A percentile compares a stretch with the other conserved stretches of the same genome.
These are phyloP conservation scores for Massariosphaeria phaeospora DNA, from an alignment of 495 filamentous ascomycete genomes.

Conservation along the genomic window DNA sequence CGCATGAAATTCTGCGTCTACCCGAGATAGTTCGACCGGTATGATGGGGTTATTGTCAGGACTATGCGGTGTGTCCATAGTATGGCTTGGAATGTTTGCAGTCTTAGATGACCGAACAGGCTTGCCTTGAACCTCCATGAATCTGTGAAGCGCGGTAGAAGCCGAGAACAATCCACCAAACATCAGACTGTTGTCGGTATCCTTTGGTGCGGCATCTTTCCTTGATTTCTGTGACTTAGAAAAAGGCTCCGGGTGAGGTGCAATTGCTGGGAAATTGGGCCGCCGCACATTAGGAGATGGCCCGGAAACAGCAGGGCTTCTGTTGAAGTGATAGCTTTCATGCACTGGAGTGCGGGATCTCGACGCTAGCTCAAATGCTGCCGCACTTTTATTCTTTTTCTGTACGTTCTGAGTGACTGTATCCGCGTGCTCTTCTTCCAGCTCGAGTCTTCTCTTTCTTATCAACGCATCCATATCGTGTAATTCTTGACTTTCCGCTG, in stretches of 20 bases:
- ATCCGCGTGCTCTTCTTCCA: constrained; percentile 17
- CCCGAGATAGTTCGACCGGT: too few relatives aligned
- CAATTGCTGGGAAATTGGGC: too few relatives aligned
- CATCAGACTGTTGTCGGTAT: constrained; percentile 27
- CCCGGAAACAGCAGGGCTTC: neutral
- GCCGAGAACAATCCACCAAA: constrained; percentile 36
- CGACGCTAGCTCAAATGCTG: too few relatives aligned
- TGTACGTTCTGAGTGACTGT: neutral
- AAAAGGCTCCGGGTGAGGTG: too few relatives aligned
- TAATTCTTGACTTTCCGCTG: constrained; percentile 18
- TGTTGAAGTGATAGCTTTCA: neutral
- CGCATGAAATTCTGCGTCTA: neutral
- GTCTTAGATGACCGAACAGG: neutral
- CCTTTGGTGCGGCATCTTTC: neutral
- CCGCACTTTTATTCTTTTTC: neutral
- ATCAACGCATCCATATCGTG: constrained; percentile 34
- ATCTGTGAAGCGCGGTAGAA: constrained; percentile 31
- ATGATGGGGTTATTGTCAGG: neutral
- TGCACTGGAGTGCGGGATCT: too few relatives aligned
- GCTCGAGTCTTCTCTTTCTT: constrained; percentile 35
- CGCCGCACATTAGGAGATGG: too few relatives aligned
- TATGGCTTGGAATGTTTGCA: neutral
- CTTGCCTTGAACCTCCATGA: constrained; percentile 29
- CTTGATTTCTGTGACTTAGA: neutral
- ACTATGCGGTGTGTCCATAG: neutral